Percentiles rank a stretch among this genome's conserved stretches.
These are phyloP conservation scores for Juncus effusus DNA, from an alignment of 176 grass and related monocot species.

Conservation along the genomic window DNA sequence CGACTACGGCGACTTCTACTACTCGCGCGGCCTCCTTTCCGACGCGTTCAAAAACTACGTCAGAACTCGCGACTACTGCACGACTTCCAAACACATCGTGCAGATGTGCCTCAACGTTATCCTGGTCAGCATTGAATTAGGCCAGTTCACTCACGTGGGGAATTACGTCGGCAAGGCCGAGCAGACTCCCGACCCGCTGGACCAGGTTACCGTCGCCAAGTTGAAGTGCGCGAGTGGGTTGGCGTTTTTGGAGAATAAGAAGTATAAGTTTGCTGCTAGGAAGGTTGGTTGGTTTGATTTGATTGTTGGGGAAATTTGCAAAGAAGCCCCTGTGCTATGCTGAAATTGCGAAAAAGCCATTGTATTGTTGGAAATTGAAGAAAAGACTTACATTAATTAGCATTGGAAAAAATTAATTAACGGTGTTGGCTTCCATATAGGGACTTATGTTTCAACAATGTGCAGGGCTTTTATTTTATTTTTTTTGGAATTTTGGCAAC, in stretches of 20 bases:
- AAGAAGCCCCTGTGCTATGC: not conserved
- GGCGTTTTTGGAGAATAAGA: conserved; percentile 77
- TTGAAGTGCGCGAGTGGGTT: conserved; percentile 79
- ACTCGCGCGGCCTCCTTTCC: conserved; percentile 68
- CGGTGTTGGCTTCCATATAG: too few relatives aligned
- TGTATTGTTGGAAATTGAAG: too few relatives aligned
- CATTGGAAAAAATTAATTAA: too few relatives aligned
- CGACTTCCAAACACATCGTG: conserved; percentile 93
- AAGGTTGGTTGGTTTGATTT: conserved; percentile 50
- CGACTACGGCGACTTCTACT: conserved; percentile 91
- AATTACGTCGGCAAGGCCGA: conserved; percentile 94
- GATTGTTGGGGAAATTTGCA: not conserved
- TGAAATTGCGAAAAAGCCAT: too few relatives aligned
- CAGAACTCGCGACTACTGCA: conserved; percentile 94
- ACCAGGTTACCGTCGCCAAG: conserved; percentile 47
- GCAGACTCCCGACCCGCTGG: conserved; percentile 58
- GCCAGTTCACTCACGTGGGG: conserved; percentile 75
- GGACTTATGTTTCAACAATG: too few relatives aligned
- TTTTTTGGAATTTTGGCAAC: too few relatives aligned
- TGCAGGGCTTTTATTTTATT: too few relatives aligned
- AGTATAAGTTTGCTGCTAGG: conserved; percentile 90
- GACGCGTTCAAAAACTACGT: conserved; percentile 97
- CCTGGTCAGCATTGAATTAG: conserved; percentile 84
- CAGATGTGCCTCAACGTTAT: conserved; percentile 99
- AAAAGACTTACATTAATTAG: not conserved